Conservation (phyloP, 768 basidiomycete species). For the Podaxis sp. region DNA sequence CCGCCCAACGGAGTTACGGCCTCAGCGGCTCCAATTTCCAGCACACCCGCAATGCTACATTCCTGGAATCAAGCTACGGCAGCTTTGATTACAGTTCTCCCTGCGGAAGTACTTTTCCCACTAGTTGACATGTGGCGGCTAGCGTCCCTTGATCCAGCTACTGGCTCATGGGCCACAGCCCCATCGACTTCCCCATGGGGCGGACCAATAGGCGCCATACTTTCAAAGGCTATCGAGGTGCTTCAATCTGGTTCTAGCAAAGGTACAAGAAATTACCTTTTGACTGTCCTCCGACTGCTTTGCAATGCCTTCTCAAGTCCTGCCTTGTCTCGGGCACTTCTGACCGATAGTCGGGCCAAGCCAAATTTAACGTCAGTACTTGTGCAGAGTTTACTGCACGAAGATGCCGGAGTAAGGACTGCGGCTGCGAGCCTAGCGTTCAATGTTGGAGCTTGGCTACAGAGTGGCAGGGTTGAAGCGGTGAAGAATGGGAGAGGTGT, state of each 20-base stretch:
- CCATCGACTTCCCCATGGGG: slow-evolving; percentile 21
- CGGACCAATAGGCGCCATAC: slow-evolving; percentile 45
- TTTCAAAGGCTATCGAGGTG: slow-evolving; percentile 41
- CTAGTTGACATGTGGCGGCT: slow-evolving; percentile 83
- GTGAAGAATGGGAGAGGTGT: slow-evolving; percentile 29
- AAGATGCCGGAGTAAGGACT: slow-evolving; percentile 66
- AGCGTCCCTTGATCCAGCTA: slow-evolving; percentile 62
- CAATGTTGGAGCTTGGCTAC: slow-evolving; percentile 66
- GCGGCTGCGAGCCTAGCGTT: slow-evolving; percentile 85
- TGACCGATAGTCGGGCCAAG: slow-evolving; percentile 29
- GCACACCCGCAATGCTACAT: slow-evolving; percentile 38
- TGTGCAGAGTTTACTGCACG: slow-evolving; percentile 66
- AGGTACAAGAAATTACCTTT: slow-evolving; percentile 52
- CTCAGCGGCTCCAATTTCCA: slow-evolving; percentile 25
- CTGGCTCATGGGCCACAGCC: slow-evolving; percentile 50
- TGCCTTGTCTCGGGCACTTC: slow-evolving; percentile 40
- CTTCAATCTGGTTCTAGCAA: slow-evolving; percentile 30
- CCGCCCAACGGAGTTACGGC: slow-evolving; percentile 18
- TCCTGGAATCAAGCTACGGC: slow-evolving; percentile 50
- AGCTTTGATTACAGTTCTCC: slow-evolving; percentile 44
- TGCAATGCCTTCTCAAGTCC: slow-evolving; percentile 64
- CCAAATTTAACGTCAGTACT: slow-evolving; percentile 50
- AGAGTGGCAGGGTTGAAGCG: slow-evolving; percentile 55
- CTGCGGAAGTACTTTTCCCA: slow-evolving; percentile 67
- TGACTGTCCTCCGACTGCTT: slow-evolving; percentile 68